Conservation (phyloP, 306 rosid species). For the Biancaea sappan region DNA sequence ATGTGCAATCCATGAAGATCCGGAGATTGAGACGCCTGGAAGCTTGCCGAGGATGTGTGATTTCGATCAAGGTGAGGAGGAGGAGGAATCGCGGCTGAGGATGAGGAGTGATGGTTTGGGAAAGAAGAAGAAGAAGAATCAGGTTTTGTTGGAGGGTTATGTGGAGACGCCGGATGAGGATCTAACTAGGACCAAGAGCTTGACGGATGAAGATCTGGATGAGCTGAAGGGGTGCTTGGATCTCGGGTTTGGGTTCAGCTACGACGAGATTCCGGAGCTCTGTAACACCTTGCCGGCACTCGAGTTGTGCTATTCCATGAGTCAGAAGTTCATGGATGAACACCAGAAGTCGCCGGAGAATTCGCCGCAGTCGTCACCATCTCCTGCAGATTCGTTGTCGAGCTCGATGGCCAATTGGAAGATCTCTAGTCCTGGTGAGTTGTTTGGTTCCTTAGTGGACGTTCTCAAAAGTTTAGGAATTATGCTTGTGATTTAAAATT, state of each 20-base stretch:
- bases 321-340: constrained; percentile 66
- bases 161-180: constrained; percentile 61
- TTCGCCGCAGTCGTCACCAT: constrained; percentile 7
- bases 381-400: constrained; percentile 39
- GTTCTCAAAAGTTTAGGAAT: neutral
- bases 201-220: constrained; percentile 82
- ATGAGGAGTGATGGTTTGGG: constrained; percentile 17
- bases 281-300: constrained; percentile 88
- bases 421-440: constrained; percentile 86
- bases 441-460: neutral
- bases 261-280: constrained; percentile 86
- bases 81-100: neutral
- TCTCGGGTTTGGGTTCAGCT: constrained; percentile 89
- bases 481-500: neutral
- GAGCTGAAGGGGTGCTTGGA: constrained; percentile 87
- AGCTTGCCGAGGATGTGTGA: neutral
- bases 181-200: constrained; percentile 65
- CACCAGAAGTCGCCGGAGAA: constrained; percentile 50
- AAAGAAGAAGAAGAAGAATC: constrained; percentile 49
- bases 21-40: neutral
- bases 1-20: neutral
- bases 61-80: neutral
- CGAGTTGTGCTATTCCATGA: constrained; percentile 82
- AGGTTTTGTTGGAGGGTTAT: constrained; percentile 70
- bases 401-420: constrained; percentile 72